phyloP scores from a whole-genome alignment of 192 early-diverging fungal species.

The Coemansia sp. region DNA sequence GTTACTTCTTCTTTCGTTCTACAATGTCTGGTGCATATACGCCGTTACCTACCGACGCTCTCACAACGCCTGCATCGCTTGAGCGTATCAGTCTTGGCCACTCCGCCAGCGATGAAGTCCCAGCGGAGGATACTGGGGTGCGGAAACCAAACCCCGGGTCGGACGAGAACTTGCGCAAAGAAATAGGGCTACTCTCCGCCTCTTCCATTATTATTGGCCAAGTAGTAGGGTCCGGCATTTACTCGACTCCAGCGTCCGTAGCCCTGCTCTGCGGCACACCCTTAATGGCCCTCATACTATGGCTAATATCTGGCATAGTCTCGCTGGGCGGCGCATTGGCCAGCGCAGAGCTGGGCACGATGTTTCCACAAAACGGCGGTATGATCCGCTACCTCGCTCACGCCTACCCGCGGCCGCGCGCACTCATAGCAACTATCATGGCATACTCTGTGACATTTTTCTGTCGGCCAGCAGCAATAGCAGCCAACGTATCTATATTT shows the following conservation, averaged over 20 bases:
- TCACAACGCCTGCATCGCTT: constrained; percentile 10
- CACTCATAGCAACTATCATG: constrained; percentile 60
- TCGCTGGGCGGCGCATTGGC: constrained; percentile 82
- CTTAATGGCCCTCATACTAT: constrained; percentile 70
- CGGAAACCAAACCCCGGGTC: constrained; percentile 19
- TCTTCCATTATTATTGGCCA: constrained; percentile 71
- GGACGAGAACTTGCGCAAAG: constrained; percentile 42
- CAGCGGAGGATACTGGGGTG: background rate
- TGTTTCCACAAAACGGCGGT: constrained; percentile 86
- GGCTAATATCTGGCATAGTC: constrained; percentile 72
- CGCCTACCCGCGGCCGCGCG: constrained; percentile 59
- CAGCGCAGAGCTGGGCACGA: constrained; percentile 89
- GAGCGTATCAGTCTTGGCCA: constrained; percentile 15
- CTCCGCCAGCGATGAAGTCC: constrained; percentile 6
- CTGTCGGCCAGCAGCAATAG: constrained; percentile 57
- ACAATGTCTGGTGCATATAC: constrained; percentile 36
- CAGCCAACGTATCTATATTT: constrained; percentile 57
- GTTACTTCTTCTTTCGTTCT: background rate
- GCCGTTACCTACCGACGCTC: constrained; percentile 22
- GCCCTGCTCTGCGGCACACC: constrained; percentile 67
- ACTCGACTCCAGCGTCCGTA: constrained; percentile 78
- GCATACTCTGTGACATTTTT: constrained; percentile 61
- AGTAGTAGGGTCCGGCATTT: constrained; percentile 81
- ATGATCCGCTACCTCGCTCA: constrained; percentile 84
- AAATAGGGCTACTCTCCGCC: constrained; percentile 62